These are phyloP conservation scores for Lichenothelia convexa DNA, from an alignment of 495 filamentous ascomycete species.

Conservation along the genomic window DNA sequence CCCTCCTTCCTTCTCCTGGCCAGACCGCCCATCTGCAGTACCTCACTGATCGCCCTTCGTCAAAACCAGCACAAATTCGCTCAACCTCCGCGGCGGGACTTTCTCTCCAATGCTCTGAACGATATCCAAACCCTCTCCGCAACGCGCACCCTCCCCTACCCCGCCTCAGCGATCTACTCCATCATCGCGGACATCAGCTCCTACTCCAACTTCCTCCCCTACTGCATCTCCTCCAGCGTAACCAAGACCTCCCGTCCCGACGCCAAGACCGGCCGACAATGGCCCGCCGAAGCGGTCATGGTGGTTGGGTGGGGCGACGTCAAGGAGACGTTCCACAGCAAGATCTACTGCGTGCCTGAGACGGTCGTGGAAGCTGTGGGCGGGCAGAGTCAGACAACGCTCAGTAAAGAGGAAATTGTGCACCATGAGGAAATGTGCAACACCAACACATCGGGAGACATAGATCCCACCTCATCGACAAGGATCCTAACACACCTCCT, in stretches of 20 bases:
- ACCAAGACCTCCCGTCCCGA: constrained; percentile 37
- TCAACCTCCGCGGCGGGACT: too few species aligned
- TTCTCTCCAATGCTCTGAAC: neutral
- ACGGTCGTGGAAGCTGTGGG: constrained; percentile 60
- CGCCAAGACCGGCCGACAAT: constrained; percentile 24
- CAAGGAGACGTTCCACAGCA: constrained; percentile 60
- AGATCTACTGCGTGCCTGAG: constrained; percentile 52
- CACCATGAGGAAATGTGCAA: constrained; percentile 16
- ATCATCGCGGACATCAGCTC: constrained; percentile 68
- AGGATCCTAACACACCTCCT: constrained; percentile 53
- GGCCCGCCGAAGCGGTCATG: constrained; percentile 60
- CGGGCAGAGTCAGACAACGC: constrained; percentile 32
- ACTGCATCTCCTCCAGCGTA: constrained; percentile 54
- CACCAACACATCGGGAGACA: constrained; percentile 9
- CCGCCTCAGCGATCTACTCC: constrained; percentile 47
- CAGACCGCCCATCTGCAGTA: too few species aligned
- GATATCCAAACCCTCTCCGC: constrained; percentile 37
- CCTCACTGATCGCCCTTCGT: too few species aligned
- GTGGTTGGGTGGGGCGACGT: constrained; percentile 69
- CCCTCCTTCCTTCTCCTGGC: too few species aligned
- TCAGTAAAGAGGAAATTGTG: constrained; percentile 21
- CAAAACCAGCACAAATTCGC: too few species aligned
- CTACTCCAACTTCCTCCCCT: constrained; percentile 73
- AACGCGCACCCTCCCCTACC: constrained; percentile 63
- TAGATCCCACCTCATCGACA: constrained; percentile 15